phyloP scores from a whole-genome alignment of 345 rosid genomes.

The Eucalyptus tenuipes region DNA sequence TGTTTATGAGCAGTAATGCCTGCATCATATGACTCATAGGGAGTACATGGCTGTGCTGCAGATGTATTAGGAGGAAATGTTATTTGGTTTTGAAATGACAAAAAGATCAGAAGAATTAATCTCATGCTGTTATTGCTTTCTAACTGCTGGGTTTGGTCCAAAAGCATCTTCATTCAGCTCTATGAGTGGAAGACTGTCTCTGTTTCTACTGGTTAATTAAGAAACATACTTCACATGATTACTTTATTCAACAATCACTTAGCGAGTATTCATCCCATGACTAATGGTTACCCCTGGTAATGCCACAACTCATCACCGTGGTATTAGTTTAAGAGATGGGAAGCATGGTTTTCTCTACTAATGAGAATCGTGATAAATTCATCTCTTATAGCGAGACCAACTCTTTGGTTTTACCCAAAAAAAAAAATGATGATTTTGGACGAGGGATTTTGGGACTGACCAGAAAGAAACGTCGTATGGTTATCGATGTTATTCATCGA shows the following conservation, averaged over 20 bases:
- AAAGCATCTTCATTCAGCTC: not conserved
- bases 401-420: not conserved
- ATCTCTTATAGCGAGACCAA: not conserved
- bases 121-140: not conserved
- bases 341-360: not conserved
- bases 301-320: not conserved
- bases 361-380: not conserved
- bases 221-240: not conserved
- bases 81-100: not conserved
- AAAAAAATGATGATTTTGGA: not conserved
- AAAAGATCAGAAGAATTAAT: not conserved
- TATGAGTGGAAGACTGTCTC: not conserved
- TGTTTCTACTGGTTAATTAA: not conserved
- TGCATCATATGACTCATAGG: not conserved
- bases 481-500: not conserved
- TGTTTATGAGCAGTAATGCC: not conserved
- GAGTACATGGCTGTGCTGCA: not conserved
- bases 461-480: not conserved
- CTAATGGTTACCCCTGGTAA: not conserved
- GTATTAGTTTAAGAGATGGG: not conserved
- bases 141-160: not conserved
- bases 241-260: not conserved
- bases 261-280: not conserved
- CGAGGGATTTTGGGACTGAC: not conserved
- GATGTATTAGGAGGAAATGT: not conserved